A percentile compares a stretch with the other conserved stretches of the same genome.
These are phyloP conservation scores for Schizophyllum commune DNA, from an alignment of 1,284 basidiomycete species.

Conservation along the genomic window DNA sequence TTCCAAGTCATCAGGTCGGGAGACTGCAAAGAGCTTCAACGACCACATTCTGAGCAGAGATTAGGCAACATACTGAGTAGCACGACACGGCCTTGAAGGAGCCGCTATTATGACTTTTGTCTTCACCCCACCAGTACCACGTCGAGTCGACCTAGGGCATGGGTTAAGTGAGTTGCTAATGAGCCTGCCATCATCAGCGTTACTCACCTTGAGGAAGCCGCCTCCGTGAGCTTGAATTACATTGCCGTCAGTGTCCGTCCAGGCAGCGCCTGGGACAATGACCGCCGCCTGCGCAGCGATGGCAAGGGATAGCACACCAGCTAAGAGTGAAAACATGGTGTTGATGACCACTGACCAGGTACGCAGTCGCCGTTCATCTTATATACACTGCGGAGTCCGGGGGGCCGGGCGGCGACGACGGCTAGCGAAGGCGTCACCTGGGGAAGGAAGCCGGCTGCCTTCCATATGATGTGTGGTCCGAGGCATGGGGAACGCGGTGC, in stretches of 20 bases:
- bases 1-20: constrained; percentile 48
- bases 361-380: neutral
- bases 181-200: neutral
- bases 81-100: constrained; percentile 55
- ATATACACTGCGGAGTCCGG: neutral
- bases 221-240: constrained; percentile 60
- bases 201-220: constrained; percentile 45
- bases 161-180: neutral
- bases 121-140: constrained; percentile 61
- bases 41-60: neutral
- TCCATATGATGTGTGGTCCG: neutral
- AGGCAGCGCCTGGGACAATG: constrained; percentile 56
- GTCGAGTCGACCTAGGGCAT: constrained; percentile 40
- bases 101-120: constrained; percentile 50
- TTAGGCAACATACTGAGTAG: constrained; percentile 33
- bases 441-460: neutral
- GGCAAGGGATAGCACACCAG: neutral
- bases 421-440: neutral
- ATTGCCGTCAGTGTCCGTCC: constrained; percentile 56
- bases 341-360: neutral
- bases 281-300: neutral
- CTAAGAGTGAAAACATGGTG: neutral
- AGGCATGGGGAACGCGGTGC: neutral
- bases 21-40: constrained; percentile 26
- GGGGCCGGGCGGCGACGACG: no score